Evolutionary conservation across 2,329 filamentous ascomycete genomes (phyloP).

Genomic region (Aspergillus aculeatinus): DNA sequence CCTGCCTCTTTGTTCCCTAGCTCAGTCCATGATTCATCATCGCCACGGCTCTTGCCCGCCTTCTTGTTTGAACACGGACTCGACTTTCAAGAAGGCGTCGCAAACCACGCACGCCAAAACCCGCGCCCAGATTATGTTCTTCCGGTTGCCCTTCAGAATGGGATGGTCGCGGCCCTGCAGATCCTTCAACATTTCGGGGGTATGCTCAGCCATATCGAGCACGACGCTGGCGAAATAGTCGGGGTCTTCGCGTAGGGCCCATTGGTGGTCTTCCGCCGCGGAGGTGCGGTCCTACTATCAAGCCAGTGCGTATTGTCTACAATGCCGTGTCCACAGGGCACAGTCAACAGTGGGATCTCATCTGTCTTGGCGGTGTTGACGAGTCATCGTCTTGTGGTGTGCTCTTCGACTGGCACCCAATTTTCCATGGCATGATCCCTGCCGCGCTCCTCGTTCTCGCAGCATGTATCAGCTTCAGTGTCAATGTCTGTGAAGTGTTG

Average conservation of each 20-base stretch:
- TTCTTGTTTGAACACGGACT: constrained; percentile 4
- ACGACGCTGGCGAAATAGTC: constrained; percentile 52
- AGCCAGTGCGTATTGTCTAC: too few species aligned
- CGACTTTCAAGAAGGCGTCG: constrained; percentile 4
- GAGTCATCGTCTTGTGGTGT: too few species aligned
- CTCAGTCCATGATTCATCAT: constrained; percentile 13
- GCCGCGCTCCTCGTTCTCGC: too few species aligned
- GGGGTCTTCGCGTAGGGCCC: constrained; percentile 58
- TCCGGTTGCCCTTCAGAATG: neutral
- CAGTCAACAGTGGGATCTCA: too few species aligned
- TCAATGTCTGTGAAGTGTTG: too few species aligned
- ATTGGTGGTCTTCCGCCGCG: constrained; percentile 54
- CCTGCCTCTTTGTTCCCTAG: constrained; percentile 15
- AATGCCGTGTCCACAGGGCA: too few species aligned
- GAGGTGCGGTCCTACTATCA: constrained; percentile 16
- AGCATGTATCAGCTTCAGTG: too few species aligned
- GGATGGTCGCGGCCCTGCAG: constrained; percentile 23
- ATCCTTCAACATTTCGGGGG: constrained; percentile 47
- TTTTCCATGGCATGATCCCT: too few species aligned
- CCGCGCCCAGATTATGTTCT: constrained; percentile 1
- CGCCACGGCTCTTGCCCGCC: constrained; percentile 15
- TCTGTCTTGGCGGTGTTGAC: too few species aligned
- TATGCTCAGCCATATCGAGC: constrained; percentile 45
- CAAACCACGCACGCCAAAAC: neutral
- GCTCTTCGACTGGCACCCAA: too few species aligned